Base-by-base conservation (phyloP, 2,329 filamentous ascomycete genomes). In the Acrodontium crateriforme region DNA sequence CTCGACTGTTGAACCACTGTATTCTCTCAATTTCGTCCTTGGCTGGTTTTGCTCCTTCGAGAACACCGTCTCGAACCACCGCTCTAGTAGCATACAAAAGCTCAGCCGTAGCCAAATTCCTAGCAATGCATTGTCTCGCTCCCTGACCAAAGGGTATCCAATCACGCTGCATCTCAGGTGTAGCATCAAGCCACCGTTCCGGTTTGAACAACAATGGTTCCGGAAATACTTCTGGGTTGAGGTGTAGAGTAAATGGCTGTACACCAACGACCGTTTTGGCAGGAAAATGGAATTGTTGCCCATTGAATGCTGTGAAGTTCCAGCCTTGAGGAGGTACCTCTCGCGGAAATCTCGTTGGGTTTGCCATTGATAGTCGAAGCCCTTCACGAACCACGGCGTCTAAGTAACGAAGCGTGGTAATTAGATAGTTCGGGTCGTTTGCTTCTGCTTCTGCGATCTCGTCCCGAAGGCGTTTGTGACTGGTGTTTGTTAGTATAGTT, bases 1-100 rank as follows among this genome's bases (percentile, higher is more conserved):
- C 58, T 37, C 58, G 61, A 2, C 58, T 60, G 38, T 69, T 70
- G 37, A 71, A 70, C 66, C 66, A 70, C 40, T 71, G 62, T 16
- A 55, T 47, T n/a, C 68, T 63, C 43, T 64, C 55, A 8, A 70
- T 55, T 29, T 54, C 47, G 1, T 58, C 49, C 12, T 56, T 41
- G 2, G 59, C 47, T 2, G 49, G 41, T 24, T 33, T 57, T 2
- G 60, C 62, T 2, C 62, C 63, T 3, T 50, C 45, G 11, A 70
- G 45, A 2, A 65, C 54, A 35, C 56, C 55, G 8, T 47, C 55
- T 28, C 53, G 44, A 0, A 56, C 61, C 9, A 69, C 27, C 16
- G 49, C 56, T 34, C 58, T 52, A 2, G 57, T 54, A 1, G 55
- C 57, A 38, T 57, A 42, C 14, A 45, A 55, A 26, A 67, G 39